Conservation (phyloP, 78 protist genomes). For the Protostelium mycophagum region DNA sequence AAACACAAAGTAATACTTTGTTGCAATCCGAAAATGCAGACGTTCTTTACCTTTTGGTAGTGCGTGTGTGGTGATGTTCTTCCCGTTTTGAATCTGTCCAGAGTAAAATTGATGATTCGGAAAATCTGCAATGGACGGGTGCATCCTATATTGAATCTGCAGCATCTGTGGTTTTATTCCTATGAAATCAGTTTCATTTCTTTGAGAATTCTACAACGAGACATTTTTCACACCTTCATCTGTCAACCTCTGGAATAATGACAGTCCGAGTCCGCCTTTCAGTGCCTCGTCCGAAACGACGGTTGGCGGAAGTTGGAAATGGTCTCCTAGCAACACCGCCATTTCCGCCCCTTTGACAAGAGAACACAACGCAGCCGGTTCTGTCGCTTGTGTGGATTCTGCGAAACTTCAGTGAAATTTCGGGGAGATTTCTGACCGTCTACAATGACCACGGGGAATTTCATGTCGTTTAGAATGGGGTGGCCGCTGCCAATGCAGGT, state of each 20-base stretch:
- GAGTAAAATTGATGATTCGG: constrained; percentile 68
- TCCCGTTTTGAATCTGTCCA: constrained; percentile 45
- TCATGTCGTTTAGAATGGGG: constrained; percentile 6
- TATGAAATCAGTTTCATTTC: no score
- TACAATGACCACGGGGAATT: constrained; percentile 36
- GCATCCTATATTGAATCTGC: constrained; percentile 85
- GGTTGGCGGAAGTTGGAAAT: constrained; percentile 71
- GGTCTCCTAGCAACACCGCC: constrained; percentile 66
- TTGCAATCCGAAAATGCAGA: no score
- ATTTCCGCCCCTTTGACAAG: constrained; percentile 14
- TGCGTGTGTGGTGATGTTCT: constrained; percentile 2
- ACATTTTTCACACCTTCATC: constrained; percentile 18
- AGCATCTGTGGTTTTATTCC: constrained; percentile 19
- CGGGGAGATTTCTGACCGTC: constrained; percentile 17
- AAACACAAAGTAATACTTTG: no score
- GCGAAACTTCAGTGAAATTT: neutral
- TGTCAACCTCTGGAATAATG: constrained; percentile 4
- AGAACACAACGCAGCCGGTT: constrained; percentile 50
- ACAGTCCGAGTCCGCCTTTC: constrained; percentile 14
- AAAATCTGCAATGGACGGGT: constrained; percentile 63
- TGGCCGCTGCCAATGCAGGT: constrained; percentile 64
- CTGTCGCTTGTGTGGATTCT: constrained; percentile 71
- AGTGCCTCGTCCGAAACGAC: constrained; percentile 19
- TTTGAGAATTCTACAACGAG: no score
- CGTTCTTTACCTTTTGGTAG: no score